phyloP scores from a whole-genome alignment of 2,329 filamentous ascomycete species.

The Fonsecaea multimorphosa region DNA sequence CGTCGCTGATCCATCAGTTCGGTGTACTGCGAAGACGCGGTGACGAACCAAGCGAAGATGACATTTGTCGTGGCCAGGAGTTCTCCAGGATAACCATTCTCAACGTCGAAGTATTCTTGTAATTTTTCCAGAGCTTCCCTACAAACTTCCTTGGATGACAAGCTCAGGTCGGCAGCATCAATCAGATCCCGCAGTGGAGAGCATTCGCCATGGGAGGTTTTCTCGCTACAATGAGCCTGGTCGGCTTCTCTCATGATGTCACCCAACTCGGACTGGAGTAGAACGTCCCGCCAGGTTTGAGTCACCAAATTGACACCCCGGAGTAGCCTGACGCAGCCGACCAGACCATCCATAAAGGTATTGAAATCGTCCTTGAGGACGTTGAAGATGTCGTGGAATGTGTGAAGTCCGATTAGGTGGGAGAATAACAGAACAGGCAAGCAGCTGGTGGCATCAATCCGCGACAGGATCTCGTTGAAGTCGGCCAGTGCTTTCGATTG shows the following conservation, averaged over 20 bases:
- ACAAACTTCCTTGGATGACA: constrained; percentile 22
- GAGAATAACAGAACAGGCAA: constrained; percentile 32
- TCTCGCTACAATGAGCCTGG: constrained; percentile 1
- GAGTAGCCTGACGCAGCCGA: constrained; percentile 40
- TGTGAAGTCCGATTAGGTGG: constrained; percentile 30
- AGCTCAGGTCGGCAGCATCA: constrained; percentile 23
- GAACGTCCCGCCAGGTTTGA: constrained; percentile 7
- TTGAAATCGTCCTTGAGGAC: constrained; percentile 49
- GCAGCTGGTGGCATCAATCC: constrained; percentile 29
- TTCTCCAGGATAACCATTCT: neutral
- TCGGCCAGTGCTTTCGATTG: constrained; percentile 29
- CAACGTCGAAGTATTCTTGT: constrained; percentile 23
- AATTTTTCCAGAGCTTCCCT: constrained; percentile 23
- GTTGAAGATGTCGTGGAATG: constrained; percentile 55
- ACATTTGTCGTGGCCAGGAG: constrained; percentile 11
- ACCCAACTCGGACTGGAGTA: constrained; percentile 23
- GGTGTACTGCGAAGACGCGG: constrained; percentile 40
- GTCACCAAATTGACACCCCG: constrained; percentile 36
- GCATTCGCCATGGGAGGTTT: constrained; percentile 20
- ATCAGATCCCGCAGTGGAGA: constrained; percentile 25
- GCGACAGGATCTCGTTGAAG: constrained; percentile 23
- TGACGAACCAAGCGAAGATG: constrained; percentile 31
- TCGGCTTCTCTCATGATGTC: constrained; percentile 10
- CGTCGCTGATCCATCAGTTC: constrained; percentile 45
- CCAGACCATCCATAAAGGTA: constrained; percentile 41